Percentiles rank a stretch among this genome's conserved stretches.
These are phyloP conservation scores for Cucumis sativus DNA, from an alignment of 306 rosid species.

Conservation along the genomic window Cucumber_9930_V3 NC_026657.2:11271501-11272000, in stretches of 20 bases:
- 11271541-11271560: constrained; percentile 62
- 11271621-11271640: neutral
- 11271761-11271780: neutral
- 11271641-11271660: neutral
- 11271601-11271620: constrained; percentile 14
- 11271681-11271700: neutral
- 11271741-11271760: neutral
- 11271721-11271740: neutral
- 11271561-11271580: constrained; percentile 74
- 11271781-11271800: neutral
- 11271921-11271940: neutral
- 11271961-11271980: too few species aligned
- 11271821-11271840: neutral
- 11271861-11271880: neutral
- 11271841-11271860: neutral
- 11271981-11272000: too few species aligned
- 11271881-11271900: neutral
- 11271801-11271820: neutral
- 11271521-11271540: constrained; percentile 90
- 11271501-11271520: constrained; percentile 88
- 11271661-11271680: neutral
- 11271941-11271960: too few species aligned
- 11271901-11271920: neutral
- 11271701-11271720: neutral
- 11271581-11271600: constrained; percentile 87